Conservation (phyloP, 192 early-diverging fungal species). For the Coemansia nantahalensis region DNA sequence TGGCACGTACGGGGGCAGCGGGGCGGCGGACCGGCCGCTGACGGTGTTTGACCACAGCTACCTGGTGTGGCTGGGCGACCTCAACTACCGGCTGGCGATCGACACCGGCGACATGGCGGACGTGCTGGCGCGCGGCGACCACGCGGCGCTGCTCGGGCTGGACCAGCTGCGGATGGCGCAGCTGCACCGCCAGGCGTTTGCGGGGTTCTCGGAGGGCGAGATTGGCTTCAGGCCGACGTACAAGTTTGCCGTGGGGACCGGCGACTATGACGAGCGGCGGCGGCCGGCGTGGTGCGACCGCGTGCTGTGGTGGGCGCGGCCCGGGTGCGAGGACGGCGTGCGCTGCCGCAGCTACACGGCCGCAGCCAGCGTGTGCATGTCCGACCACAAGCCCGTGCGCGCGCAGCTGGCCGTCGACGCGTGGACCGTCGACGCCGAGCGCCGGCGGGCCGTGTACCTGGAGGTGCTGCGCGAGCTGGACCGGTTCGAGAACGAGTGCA, state of each 20-base stretch:
- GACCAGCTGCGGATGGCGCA: slow-evolving; percentile 82
- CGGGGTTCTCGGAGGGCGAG: slow-evolving; percentile 77
- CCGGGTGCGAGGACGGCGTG: slow-evolving; percentile 38
- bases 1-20: background rate
- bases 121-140: slow-evolving; percentile 55
- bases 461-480: slow-evolving; percentile 75
- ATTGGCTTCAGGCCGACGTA: slow-evolving; percentile 87
- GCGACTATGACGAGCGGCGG: slow-evolving; percentile 77
- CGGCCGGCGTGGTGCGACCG: slow-evolving; percentile 94
- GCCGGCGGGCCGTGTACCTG: slow-evolving; percentile 56
- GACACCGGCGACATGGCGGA: slow-evolving; percentile 61
- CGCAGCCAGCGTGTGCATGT: slow-evolving; percentile 12
- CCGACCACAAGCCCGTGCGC: slow-evolving; percentile 92
- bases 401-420: slow-evolving; percentile 66
- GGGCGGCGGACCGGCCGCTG: slow-evolving; percentile 15
- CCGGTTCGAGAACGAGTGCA: slow-evolving; percentile 75
- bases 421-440: slow-evolving; percentile 58
- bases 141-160: slow-evolving; percentile 64
- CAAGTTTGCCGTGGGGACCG: slow-evolving; percentile 87
- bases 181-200: slow-evolving; percentile 66
- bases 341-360: slow-evolving; percentile 18
- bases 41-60: slow-evolving; percentile 73
- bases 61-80: slow-evolving; percentile 87
- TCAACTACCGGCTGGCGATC: slow-evolving; percentile 88
- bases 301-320: slow-evolving; percentile 79